phyloP scores from a whole-genome alignment of 768 basidiomycete species.

The Bullera alba region DNA sequence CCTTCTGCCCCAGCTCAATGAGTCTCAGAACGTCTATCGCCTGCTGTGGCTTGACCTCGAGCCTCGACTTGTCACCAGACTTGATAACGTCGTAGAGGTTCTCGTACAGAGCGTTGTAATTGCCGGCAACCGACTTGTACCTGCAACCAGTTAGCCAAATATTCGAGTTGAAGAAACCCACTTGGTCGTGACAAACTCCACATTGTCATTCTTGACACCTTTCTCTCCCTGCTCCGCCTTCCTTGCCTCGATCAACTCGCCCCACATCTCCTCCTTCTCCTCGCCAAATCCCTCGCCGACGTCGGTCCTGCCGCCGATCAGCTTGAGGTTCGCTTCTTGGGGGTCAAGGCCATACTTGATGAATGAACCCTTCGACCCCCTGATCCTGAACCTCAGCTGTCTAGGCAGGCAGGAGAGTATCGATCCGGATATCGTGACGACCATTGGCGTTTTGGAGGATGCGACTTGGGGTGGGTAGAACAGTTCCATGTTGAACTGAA shows the following conservation, averaged over 20 bases:
- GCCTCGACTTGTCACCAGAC: conserved; percentile 21
- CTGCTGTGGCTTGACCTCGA: conserved; percentile 66
- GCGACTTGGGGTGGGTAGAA: conserved; percentile 31
- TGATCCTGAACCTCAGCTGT: conserved; percentile 66
- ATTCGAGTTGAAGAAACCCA: background rate
- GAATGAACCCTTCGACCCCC: conserved; percentile 65
- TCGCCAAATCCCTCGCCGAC: conserved; percentile 4
- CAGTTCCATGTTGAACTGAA: conserved; percentile 40
- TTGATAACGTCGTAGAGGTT: conserved; percentile 35
- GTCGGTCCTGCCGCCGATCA: conserved; percentile 5
- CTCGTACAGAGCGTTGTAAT: conserved; percentile 32
- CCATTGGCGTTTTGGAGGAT: conserved; percentile 50
- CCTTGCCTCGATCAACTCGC: conserved; percentile 53
- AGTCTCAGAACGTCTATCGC: conserved; percentile 66
- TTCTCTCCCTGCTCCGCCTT: conserved; percentile 3
- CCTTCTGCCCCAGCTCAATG: conserved; percentile 65
- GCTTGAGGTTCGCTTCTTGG: conserved; percentile 70
- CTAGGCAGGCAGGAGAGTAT: conserved; percentile 60
- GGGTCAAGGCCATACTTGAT: conserved; percentile 69
- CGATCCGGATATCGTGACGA: conserved; percentile 62
- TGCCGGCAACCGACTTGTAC: conserved; percentile 18
- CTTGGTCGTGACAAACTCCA: background rate
- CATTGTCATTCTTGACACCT: background rate
- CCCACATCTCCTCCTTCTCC: conserved; percentile 22
- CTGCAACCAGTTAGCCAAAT: background rate